Conservation (phyloP, 352 stramenopile genomes). For the Elongisporangium senticosum region DNA sequence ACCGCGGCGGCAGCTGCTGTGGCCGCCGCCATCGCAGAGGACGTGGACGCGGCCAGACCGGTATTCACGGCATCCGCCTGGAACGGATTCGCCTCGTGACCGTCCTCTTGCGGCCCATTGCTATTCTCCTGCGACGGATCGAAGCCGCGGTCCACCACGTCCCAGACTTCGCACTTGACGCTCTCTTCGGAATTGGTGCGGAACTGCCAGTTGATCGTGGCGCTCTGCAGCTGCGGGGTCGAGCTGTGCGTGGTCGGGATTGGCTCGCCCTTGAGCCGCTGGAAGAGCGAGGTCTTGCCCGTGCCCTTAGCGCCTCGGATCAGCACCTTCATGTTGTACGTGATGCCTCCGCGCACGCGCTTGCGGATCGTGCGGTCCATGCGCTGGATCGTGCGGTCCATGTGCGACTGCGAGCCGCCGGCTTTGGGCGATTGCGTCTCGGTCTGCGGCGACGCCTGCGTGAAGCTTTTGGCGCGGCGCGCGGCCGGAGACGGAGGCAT, state of each 20-base stretch:
- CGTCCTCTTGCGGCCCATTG: neutral
- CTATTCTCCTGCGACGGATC: conserved; percentile 13
- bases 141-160: conserved; percentile 86
- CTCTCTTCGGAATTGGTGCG: conserved; percentile 63
- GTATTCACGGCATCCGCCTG: conserved; percentile 9
- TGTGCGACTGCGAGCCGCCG: conserved; percentile 7
- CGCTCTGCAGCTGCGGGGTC: conserved; percentile 84
- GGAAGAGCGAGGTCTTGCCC: conserved; percentile 87
- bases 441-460: conserved; percentile 18
- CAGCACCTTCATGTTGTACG: conserved; percentile 92
- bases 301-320: conserved; percentile 77
- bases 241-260: conserved; percentile 64
- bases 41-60: neutral
- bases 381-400: conserved; percentile 67
- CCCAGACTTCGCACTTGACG: conserved; percentile 89
- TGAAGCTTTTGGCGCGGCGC: conserved; percentile 44
- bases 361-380: conserved; percentile 81
- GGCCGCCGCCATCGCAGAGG: conserved; percentile 14
- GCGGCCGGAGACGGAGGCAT: conserved; percentile 15
- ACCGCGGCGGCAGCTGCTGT: conserved; percentile 19
- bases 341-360: conserved; percentile 73
- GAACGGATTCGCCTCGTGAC: conserved; percentile 16
- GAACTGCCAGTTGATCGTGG: conserved; percentile 85
- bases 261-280: conserved; percentile 70
- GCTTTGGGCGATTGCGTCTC: neutral